Evolutionary conservation across 768 basidiomycete species (phyloP).

Genomic region (Leccinum subgranulosum): DNA sequence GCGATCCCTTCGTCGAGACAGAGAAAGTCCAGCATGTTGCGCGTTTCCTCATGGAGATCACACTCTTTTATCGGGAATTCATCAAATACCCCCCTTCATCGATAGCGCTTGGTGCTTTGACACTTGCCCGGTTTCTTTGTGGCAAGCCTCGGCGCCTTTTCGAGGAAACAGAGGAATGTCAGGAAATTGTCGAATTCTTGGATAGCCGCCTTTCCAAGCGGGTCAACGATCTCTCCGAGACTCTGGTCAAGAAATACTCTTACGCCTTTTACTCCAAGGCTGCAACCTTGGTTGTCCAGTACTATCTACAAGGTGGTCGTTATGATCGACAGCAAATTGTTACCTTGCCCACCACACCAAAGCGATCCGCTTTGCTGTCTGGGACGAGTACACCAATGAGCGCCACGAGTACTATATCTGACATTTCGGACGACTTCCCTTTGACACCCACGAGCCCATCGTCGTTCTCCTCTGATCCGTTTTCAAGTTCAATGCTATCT

Average conservation of each 20-base stretch:
- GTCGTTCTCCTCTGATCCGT: slow-evolving; percentile 37
- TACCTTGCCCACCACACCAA: slow-evolving; percentile 63
- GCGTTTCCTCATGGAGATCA: slow-evolving; percentile 98
- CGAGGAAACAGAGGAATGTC: slow-evolving; percentile 81
- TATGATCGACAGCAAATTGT: slow-evolving; percentile 49
- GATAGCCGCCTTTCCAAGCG: slow-evolving; percentile 84
- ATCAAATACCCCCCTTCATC: slow-evolving; percentile 80
- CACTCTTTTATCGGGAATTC: slow-evolving; percentile 96
- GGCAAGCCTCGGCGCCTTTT: slow-evolving; percentile 72
- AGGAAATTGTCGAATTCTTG: slow-evolving; percentile 81
- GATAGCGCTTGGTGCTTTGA: slow-evolving; percentile 86
- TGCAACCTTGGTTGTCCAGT: slow-evolving; percentile 89
- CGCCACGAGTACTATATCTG: slow-evolving; percentile 68
- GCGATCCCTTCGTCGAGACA: slow-evolving; percentile 74
- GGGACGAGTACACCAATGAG: slow-evolving; percentile 72
- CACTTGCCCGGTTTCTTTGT: slow-evolving; percentile 85
- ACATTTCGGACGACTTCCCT: slow-evolving; percentile 81
- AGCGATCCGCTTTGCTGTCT: slow-evolving; percentile 38
- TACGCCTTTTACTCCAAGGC: slow-evolving; percentile 96
- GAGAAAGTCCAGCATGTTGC: slow-evolving; percentile 92
- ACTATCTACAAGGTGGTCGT: slow-evolving; percentile 86
- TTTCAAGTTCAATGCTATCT: slow-evolving; percentile 58
- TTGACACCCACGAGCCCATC: slow-evolving; percentile 74
- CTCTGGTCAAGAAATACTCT: slow-evolving; percentile 97
- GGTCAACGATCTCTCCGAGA: slow-evolving; percentile 91